Evolutionary conservation across 345 rosid genomes (phyloP), one percentile per base, ranked within the genome.

Genomic region (Eucalyptus decipiens): DNA sequence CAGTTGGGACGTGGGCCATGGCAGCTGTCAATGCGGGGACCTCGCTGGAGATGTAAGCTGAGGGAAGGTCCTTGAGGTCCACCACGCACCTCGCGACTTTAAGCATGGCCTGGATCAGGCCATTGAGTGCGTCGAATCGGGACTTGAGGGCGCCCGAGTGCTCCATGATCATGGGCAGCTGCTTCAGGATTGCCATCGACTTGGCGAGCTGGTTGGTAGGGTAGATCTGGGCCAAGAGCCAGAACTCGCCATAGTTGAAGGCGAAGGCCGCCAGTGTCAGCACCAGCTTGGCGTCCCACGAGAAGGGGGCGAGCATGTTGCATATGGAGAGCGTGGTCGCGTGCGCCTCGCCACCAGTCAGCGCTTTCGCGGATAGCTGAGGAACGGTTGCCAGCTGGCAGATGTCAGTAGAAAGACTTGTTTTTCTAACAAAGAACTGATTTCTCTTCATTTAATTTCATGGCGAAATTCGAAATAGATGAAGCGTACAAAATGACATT

Each of bases 281-380:
- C 88, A 94, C 97, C 90, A 96, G 88, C 92, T 96, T 97, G 89
- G 96, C 95, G 86, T 95, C 98, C 99, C 99, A 97, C 34, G 94
- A 56, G 90, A 94, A 96, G 88, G 88, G 89, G 26, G 95, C 89
- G 54, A 97, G 90, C 90, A 91, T 90, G 87, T 90, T 89, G 89
- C 95, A 89, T 89, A 96, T 92, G 81, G 97, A 42, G 88, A 95
- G 90, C 7, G 96, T 89, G 8, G 96, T 92, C 40, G 93, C 87
- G 69, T 96, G 98, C 72, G 95, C 92, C 37, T 95, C 98, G 23
- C 93, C 95, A 14, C 95, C 94, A 72, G 92, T 95, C 49, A 93
- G 90, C 91, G 96, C 92, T 90, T 95, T 95, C 93, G 92, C 92
- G 43, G 94, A 90, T 85, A 97, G 94, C 98, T 97, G 92, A 42